Conservation (phyloP, 2,329 filamentous ascomycete genomes). For the Aureobasidium vineae region DNA sequence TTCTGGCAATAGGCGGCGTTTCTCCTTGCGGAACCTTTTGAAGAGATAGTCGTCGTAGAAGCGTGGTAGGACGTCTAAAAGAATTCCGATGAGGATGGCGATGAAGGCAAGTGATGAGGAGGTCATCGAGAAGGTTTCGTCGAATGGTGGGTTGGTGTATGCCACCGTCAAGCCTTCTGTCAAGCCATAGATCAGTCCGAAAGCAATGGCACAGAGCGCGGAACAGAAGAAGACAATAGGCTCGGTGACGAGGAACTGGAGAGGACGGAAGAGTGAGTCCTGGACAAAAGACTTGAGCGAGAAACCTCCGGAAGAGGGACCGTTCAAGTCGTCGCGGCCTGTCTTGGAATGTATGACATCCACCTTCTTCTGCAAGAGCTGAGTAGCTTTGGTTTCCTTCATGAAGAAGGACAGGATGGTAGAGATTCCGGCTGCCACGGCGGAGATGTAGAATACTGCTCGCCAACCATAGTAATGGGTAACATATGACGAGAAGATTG, state of each 20-base stretch:
- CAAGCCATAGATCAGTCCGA: conserved; percentile 31
- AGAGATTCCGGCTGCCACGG: conserved; percentile 42
- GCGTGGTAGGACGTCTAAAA: conserved; percentile 43
- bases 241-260: conserved; percentile 47
- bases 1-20: conserved; percentile 40
- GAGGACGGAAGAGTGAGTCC: conserved; percentile 44
- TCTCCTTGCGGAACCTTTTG: conserved; percentile 30
- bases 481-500: conserved; percentile 47
- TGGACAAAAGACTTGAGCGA: conserved; percentile 38
- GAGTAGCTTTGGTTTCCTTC: conserved; percentile 47
- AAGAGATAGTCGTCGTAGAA: conserved; percentile 42
- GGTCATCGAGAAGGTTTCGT: conserved; percentile 38
- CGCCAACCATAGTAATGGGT: conserved; percentile 43
- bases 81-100: conserved; percentile 60
- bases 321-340: conserved; percentile 30
- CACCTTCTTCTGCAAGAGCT: conserved; percentile 42
- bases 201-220: conserved; percentile 30
- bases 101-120: conserved; percentile 54
- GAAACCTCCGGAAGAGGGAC: conserved; percentile 20
- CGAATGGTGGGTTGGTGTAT: conserved; percentile 32
- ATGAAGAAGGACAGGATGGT: conserved; percentile 41
- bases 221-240: conserved; percentile 50
- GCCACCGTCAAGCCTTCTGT: conserved; percentile 31
- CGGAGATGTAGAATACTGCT: conserved; percentile 49
- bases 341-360: conserved; percentile 34